Evolutionary conservation across 2,329 filamentous ascomycete species (phyloP), one percentile per base, ranked within the genome.

Genomic region (Hymenoscyphus linearis): DNA sequence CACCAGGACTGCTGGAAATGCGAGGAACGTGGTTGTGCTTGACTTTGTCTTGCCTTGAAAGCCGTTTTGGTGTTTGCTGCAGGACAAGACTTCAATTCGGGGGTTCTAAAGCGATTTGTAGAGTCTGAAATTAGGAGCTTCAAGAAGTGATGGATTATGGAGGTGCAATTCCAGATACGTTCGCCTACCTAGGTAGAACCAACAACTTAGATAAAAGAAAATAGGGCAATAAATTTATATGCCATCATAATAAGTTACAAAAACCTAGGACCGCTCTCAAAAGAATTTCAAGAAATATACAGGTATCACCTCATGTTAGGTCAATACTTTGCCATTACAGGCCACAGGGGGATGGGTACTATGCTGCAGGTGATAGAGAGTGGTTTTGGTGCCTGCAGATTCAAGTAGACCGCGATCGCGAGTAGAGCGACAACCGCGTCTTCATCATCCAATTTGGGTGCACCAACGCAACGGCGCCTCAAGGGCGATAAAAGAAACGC

Each of bases 11-110:
- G 54, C 53, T 10, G 55, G 50, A 10, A 40, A 50, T 25, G 31
- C 18, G 3, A 57, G 60, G 22, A 52, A 59, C 31, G 52, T 70
- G 35, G 62, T 67, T 56, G 64, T 69, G 25, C 58, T 69, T 7
- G 65, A 71, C 50, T 67, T 70, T 37, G n/a, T 27, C 36, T 50
- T 57, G 25, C 16, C 52, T 18, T 53, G n/a, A 57, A 10, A 18
- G 37, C 16, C 13, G 9, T 40, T 50, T 22, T 25, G 44, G 10
- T n/a, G 22, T 25, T 10, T n/a, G 9, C 37, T n/a, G 37, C 5
- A 6, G 37, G 16, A 16, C 5, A 10, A 10, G 9, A 47, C 18
- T 18, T 22, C 40, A 22, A 22, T 47, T 22, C 22, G n/a, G 40
- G n/a, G 5, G 6, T 7, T 9, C 31, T 7, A 4, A 40, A 40